Evolutionary conservation across 73 alveolate species (phyloP).

Genomic region (Paramecium tetraurelia): DNA sequence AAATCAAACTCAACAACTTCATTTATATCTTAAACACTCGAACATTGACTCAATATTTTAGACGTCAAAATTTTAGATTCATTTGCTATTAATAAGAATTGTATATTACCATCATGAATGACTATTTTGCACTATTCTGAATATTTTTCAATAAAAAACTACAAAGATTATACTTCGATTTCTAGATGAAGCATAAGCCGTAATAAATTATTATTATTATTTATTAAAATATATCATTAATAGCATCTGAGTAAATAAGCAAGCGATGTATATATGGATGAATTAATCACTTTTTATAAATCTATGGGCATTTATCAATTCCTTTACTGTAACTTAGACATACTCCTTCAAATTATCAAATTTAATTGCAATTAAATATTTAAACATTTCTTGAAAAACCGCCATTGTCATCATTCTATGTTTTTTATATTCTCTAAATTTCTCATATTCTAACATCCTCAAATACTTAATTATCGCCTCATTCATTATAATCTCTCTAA

Average conservation of each 20-base stretch:
- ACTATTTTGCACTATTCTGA: not conserved
- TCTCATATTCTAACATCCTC: not conserved
- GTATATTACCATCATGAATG: not conserved
- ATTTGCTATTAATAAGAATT: not conserved
- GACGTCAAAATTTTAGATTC: not conserved
- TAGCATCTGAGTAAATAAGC: not conserved
- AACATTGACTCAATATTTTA: not conserved
- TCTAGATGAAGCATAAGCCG: conserved; percentile 33
- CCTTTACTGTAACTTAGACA: not conserved
- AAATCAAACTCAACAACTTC: not conserved
- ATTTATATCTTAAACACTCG: not conserved
- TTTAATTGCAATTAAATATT: not conserved
- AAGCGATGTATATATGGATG: not conserved
- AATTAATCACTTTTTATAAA: not conserved
- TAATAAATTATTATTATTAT: not conserved
- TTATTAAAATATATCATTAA: not conserved
- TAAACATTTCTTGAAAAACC: not conserved
- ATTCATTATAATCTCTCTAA: not conserved
- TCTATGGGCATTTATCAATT: no score
- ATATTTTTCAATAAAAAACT: not conserved
- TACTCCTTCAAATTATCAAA: not conserved
- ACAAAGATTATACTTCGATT: not conserved
- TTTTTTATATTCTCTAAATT: not conserved
- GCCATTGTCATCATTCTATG: not conserved
- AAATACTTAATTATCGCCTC: no score